Conservation (phyloP, 257 asterid species). For the Solanum etuberosum region DNA sequence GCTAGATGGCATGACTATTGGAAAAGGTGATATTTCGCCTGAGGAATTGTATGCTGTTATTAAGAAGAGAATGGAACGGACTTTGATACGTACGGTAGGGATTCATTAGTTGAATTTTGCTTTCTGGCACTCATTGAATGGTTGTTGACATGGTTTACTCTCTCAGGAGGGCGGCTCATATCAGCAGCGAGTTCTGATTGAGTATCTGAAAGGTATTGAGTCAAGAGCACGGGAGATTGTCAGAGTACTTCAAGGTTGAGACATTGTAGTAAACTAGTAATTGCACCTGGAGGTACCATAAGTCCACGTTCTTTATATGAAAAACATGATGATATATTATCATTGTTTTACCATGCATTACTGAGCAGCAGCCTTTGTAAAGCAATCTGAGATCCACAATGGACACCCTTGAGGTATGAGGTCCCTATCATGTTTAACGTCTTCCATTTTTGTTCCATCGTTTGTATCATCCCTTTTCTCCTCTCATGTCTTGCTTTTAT, state of each 20-base stretch:
- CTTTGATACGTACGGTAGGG: constrained; percentile 79
- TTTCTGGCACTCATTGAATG: background rate
- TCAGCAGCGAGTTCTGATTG: constrained; percentile 82
- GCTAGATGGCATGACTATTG: constrained; percentile 54
- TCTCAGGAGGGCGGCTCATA: constrained; percentile 92
- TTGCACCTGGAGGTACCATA: background rate
- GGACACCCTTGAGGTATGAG: background rate
- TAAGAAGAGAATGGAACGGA: constrained; percentile 81
- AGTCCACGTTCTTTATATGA: background rate
- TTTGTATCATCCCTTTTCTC: background rate
- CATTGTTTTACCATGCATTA: background rate
- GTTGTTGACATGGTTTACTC: constrained; percentile 3
- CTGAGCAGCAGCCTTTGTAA: background rate
- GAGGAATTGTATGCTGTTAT: constrained; percentile 57
- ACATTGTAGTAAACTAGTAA: background rate
- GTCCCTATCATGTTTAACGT: background rate
- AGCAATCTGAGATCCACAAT: background rate
- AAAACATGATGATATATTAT: background rate
- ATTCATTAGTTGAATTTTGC: background rate
- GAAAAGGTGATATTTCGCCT: constrained; percentile 65
- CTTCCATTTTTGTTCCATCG: background rate
- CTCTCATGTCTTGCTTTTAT: background rate
- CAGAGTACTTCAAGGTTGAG: constrained; percentile 43
- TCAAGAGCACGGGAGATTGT: constrained; percentile 61
- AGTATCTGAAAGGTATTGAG: constrained; percentile 87